phyloP scores from a whole-genome alignment of 23 red algal genomes.

The Cyanidiococcus yangmingshanensis region DNA sequence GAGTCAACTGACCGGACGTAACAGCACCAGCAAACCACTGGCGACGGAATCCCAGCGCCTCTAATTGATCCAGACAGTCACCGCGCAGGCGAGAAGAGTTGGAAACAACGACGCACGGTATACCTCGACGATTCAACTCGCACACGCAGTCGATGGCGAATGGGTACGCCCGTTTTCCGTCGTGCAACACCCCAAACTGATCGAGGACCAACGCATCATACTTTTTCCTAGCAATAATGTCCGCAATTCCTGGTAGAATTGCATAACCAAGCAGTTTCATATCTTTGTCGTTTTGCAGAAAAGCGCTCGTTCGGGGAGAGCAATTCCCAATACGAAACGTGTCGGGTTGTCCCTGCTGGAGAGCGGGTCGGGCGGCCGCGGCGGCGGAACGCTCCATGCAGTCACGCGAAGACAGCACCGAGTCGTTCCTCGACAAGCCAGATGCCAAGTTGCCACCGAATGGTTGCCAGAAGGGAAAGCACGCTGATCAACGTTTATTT shows the following conservation, averaged over 20 bases:
- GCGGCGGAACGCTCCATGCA: too few relatives aligned
- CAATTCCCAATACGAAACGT: too few relatives aligned
- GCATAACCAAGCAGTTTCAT: not conserved
- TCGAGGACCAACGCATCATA: conserved; percentile 64
- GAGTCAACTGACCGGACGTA: conserved; percentile 53
- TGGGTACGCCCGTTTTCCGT: conserved; percentile 49
- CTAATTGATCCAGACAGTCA: conserved; percentile 28
- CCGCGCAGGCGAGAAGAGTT: conserved; percentile 42
- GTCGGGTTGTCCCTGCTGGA: too few relatives aligned
- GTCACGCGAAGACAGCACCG: too few relatives aligned
- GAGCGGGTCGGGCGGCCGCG: too few relatives aligned
- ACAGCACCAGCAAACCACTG: conserved; percentile 31
- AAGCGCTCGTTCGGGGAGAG: too few relatives aligned
- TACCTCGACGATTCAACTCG: conserved; percentile 23
- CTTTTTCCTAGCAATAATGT: not conserved
- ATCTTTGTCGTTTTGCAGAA: too few relatives aligned
- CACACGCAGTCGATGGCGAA: conserved; percentile 31
- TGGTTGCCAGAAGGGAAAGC: too few relatives aligned
- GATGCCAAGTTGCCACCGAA: too few relatives aligned
- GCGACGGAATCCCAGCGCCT: conserved; percentile 23
- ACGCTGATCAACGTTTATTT: too few relatives aligned
- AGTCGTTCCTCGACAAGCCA: too few relatives aligned
- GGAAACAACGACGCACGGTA: conserved; percentile 50
- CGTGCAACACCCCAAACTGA: conserved; percentile 76
- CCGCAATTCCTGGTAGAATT: not conserved